phyloP scores from a whole-genome alignment of 306 rosid species.

The Quercus agrifolia region DNA sequence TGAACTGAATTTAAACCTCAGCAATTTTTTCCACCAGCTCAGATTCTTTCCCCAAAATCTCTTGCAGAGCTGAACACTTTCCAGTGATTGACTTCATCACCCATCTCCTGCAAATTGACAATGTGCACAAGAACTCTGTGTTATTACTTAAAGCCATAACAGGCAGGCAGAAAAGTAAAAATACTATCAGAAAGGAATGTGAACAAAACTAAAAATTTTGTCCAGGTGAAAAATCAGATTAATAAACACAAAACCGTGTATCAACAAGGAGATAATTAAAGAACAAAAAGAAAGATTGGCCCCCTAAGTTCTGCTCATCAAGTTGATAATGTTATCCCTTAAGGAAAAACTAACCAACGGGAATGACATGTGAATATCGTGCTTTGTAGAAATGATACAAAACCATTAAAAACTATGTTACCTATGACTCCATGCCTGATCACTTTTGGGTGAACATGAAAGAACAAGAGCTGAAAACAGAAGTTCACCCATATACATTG shows the following conservation, averaged over 20 bases:
- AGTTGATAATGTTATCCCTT: not conserved
- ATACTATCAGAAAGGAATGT: no score
- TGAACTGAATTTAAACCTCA: slow-evolving; percentile 66
- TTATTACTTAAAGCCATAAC: slow-evolving; percentile 7
- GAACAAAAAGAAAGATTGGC: not conserved
- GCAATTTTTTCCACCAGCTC: slow-evolving; percentile 93
- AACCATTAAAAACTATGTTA: slow-evolving; percentile 15
- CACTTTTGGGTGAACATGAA: slow-evolving; percentile 76
- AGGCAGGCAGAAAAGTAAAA: not conserved
- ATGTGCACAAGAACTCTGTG: slow-evolving; percentile 25
- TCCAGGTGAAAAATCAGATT: not conserved
- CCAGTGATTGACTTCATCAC: slow-evolving; percentile 74
- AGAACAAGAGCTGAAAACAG: slow-evolving; percentile 68
- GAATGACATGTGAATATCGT: not conserved
- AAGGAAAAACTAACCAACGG: not conserved
- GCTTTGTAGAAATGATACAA: slow-evolving; percentile 14
- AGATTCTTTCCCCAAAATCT: slow-evolving; percentile 80
- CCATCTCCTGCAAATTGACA: slow-evolving; percentile 72
- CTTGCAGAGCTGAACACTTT: slow-evolving; percentile 53
- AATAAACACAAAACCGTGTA: not conserved
- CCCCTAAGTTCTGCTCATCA: slow-evolving; percentile 1
- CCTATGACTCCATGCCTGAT: slow-evolving; percentile 93
- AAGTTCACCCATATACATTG: slow-evolving; percentile 61
- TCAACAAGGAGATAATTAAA: not conserved
- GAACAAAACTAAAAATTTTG: not conserved